These are phyloP conservation scores for Peziza echinospora DNA, from an alignment of 495 filamentous ascomycete species.

Conservation along the genomic window DNA sequence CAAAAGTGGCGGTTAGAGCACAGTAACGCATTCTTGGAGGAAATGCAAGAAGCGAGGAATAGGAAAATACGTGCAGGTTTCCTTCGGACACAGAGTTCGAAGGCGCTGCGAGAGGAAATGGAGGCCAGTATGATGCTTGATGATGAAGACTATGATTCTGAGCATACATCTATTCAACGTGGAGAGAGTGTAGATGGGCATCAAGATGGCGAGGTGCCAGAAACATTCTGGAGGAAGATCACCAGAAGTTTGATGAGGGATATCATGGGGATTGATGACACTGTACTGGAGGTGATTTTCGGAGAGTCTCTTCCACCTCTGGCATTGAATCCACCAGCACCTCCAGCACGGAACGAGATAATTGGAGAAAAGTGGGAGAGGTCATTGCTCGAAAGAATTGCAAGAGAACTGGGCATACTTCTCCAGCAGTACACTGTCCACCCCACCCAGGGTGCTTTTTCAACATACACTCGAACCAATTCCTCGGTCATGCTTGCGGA, in stretches of 20 bases:
- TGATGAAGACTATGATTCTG: conserved; percentile 6
- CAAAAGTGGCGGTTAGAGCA: conserved; percentile 86
- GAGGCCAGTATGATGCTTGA: conserved; percentile 6
- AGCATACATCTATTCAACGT: conserved; percentile 6
- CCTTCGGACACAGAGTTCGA: conserved; percentile 16
- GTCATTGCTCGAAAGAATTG: conserved; percentile 58
- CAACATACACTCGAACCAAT: conserved; percentile 36
- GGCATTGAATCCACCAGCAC: conserved; percentile 21
- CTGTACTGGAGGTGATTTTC: conserved; percentile 61
- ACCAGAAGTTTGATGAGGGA: conserved; percentile 73
- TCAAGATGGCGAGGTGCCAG: conserved; percentile 23
- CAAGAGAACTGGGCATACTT: conserved; percentile 63
- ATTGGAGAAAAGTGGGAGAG: conserved; percentile 44
- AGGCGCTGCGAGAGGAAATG: conserved; percentile 15
- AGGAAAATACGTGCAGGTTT: conserved; percentile 30
- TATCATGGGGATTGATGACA: conserved; percentile 77
- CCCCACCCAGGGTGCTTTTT: conserved; percentile 50
- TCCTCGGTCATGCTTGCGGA: not conserved
- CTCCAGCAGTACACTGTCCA: conserved; percentile 66
- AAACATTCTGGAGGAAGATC: conserved; percentile 59
- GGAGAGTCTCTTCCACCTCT: conserved; percentile 51
- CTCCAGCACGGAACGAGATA: conserved; percentile 15
- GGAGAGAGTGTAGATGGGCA: conserved; percentile 14
- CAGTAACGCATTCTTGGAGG: conserved; percentile 58
- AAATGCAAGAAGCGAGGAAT: conserved; percentile 69